phyloP scores from a whole-genome alignment of 2,329 filamentous ascomycete species.

The Aspergillus sp. region DNA sequence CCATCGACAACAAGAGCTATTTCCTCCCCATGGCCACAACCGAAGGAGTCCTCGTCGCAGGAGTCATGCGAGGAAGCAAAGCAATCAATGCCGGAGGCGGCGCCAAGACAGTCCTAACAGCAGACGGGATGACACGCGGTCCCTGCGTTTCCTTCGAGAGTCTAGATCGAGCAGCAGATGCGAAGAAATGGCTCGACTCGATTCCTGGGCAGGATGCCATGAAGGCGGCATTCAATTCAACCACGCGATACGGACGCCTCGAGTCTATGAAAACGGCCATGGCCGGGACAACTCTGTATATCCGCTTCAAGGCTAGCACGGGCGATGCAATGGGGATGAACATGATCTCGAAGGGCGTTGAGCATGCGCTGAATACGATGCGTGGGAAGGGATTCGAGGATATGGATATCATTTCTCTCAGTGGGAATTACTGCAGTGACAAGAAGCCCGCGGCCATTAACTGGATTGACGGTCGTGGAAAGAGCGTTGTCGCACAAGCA shows the following conservation, averaged over 20 bases:
- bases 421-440: constrained; percentile 96
- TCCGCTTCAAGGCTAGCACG: constrained; percentile 97
- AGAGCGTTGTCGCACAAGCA: constrained; percentile 93
- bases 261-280: constrained; percentile 88
- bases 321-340: constrained; percentile 99
- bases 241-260: constrained; percentile 87
- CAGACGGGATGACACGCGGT: constrained; percentile 95
- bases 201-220: constrained; percentile 77
- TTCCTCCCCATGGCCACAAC: constrained; percentile 99
- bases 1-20: constrained; percentile 91
- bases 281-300: constrained; percentile 92
- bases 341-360: constrained; percentile 99
- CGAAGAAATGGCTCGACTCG: constrained; percentile 95
- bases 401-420: constrained; percentile 91
- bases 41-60: constrained; percentile 93
- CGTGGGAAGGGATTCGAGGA: constrained; percentile 87
- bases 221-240: constrained; percentile 95
- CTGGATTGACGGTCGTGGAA: constrained; percentile 97
- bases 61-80: constrained; percentile 89
- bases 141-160: constrained; percentile 91
- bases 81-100: constrained; percentile 97
- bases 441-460: constrained; percentile 98
- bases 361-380: constrained; percentile 90
- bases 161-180: constrained; percentile 81
- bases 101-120: constrained; percentile 84